Conservation (phyloP, 106 monocot genomes). For the Platanthera zijinensis region DNA sequence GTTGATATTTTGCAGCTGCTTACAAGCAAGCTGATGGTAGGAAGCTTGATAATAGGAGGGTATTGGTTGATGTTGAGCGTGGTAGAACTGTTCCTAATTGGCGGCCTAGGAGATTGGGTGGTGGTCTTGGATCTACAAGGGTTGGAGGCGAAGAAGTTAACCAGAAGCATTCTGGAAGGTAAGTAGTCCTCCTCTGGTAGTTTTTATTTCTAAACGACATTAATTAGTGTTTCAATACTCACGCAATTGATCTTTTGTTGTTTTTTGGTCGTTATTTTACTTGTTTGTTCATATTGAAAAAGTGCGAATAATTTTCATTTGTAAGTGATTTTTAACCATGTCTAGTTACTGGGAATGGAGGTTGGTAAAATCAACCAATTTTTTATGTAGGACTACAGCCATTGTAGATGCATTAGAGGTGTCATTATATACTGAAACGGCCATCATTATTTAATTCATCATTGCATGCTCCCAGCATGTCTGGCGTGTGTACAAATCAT, state of each 20-base stretch:
- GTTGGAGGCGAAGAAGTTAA: constrained; percentile 78
- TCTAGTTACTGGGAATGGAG: background rate
- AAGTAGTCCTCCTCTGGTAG: background rate
- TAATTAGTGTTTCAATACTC: background rate
- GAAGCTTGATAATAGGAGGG: constrained; percentile 78
- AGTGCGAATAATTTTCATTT: background rate
- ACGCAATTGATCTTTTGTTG: background rate
- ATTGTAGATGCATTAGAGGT: background rate
- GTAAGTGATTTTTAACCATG: background rate
- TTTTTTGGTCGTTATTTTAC: background rate
- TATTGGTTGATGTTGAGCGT: constrained; percentile 95
- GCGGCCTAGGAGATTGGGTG: constrained; percentile 91
- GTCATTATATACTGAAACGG: background rate
- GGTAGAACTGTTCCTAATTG: constrained; percentile 97
- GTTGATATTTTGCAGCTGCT: constrained; percentile 47
- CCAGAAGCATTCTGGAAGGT: constrained; percentile 69
- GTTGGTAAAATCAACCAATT: background rate
- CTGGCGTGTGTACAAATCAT: background rate
- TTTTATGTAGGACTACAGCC: background rate
- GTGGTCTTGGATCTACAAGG: constrained; percentile 93
- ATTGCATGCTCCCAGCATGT: background rate
- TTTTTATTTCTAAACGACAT: background rate
- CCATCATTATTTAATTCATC: background rate
- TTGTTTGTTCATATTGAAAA: background rate
- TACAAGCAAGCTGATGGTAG: constrained; percentile 99